Base-by-base conservation (phyloP, 2,329 filamentous ascomycete genomes). In the Endothia cerciana region DNA sequence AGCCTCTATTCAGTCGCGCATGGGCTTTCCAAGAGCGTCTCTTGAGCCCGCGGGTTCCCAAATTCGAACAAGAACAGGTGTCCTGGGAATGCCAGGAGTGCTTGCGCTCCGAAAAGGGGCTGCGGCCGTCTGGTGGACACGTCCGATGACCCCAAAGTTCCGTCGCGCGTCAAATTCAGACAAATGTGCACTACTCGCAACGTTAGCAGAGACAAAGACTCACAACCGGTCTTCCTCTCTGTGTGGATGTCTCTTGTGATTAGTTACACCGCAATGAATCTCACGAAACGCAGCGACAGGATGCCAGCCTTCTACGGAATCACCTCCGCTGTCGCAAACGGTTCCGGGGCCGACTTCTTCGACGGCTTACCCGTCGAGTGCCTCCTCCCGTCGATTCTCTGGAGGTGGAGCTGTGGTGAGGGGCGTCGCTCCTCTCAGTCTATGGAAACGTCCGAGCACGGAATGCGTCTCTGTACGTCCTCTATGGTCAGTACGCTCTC, bases 1-100 rank as follows among this genome's bases (percentile, higher is more conserved):
- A 17, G 1, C 51, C 30, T n/a, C 15, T 55, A 8, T 36, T n/a
- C 15, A n/a, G 15, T 22, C 51, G 51, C 2, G 51, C 51, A 19
- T 55, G 51, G 51, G 51, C 15, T n/a, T 19, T 55, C 28, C 51
- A 55, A 55, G 51, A 55, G 28, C 28, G 28, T 33, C 17, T 55
- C 15, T 55, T 55, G 28, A 55, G 51, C 51, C 28, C 51, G 28
- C 28, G 51, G 6, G 17, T 36, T 36, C 51, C 33, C 28, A 19
- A 11, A n/a, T 55, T 55, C 28, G 15, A 5, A 36, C 15, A 8
- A n/a, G 4, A 33, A 36, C 5, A 15, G 22, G 28, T 55, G 28
- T 55, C 51, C 7, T 55, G 51, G 51, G 51, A 55, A 10, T 55
- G 51, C 13, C 28, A 15, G 28, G 6, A 36, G 8, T 36, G 15